Conservation (phyloP, 768 basidiomycete genomes). For the Mycena floridula region DNA sequence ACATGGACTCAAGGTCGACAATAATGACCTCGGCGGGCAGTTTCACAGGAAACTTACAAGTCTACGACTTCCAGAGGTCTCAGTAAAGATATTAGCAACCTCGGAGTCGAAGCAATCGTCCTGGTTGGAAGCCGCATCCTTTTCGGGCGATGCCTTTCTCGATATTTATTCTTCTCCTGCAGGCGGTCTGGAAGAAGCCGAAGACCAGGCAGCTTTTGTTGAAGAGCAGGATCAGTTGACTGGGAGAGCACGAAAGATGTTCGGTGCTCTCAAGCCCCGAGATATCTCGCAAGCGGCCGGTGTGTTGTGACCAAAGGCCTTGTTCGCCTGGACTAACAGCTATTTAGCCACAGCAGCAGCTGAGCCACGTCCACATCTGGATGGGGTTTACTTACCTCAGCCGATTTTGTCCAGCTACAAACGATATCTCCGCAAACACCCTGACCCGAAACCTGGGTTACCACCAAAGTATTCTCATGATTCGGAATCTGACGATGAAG, state of each 20-base stretch:
- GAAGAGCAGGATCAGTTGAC: slow-evolving; percentile 65
- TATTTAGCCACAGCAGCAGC: not conserved
- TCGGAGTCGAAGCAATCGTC: slow-evolving; percentile 24
- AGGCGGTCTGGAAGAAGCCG: slow-evolving; percentile 45
- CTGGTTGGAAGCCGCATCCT: slow-evolving; percentile 65
- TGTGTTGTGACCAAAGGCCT: not conserved
- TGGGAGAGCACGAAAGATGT: slow-evolving; percentile 51
- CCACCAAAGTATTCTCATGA: slow-evolving; percentile 18
- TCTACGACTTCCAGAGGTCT: slow-evolving; percentile 46
- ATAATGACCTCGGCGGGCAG: slow-evolving; percentile 70
- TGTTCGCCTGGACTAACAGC: not conserved
- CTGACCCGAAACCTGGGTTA: slow-evolving; percentile 6
- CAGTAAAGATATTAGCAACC: slow-evolving; percentile 42
- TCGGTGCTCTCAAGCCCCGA: slow-evolving; percentile 19
- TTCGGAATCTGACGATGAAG: slow-evolving; percentile 65
- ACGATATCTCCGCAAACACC: slow-evolving; percentile 6
- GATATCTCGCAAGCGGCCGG: not conserved
- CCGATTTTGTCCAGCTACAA: slow-evolving; percentile 19
- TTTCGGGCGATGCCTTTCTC: slow-evolving; percentile 47
- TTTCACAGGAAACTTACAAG: slow-evolving; percentile 60
- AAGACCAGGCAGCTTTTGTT: slow-evolving; percentile 60
- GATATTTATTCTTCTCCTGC: slow-evolving; percentile 66
- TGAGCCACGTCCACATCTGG: slow-evolving; percentile 26
- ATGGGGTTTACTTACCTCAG: slow-evolving; percentile 46
- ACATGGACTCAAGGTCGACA: slow-evolving; percentile 56